Evolutionary conservation across 1,284 basidiomycete genomes (phyloP), one percentile per base, ranked within the genome.

Genomic region (Vanrija humicola): DNA sequence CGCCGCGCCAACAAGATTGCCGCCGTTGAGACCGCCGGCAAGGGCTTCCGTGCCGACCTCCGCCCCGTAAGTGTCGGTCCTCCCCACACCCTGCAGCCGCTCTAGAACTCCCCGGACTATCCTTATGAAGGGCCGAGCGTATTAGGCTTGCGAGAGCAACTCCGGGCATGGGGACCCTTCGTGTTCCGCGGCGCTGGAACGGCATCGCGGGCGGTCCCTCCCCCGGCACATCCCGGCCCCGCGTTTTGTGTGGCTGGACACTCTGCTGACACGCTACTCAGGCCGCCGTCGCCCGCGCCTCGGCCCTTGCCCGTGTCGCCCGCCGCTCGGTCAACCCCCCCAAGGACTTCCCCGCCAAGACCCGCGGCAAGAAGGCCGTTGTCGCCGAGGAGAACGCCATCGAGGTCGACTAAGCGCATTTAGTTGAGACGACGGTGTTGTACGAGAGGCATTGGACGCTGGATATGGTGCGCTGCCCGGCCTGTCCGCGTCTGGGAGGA

Each of bases 41-140:
- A 82, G 71, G 85, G 86, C 54, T 92, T 91, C 82, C 84, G 90
- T 60, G 82, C 88, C 61, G 90, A 93, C 77, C 84, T 93, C 70
- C 84, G 89, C 61, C 74, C 80, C 53, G 90, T 91, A 80, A 84
- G 89, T 84, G 29, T 26, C 29, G 21, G 18, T 18, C 3, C 47
- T 12, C 34, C 18, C 50, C 46, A 55, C 65, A 43, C n/a, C 42
- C 44, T 51, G 66, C 69, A 69, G 64, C 65, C 62, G 61, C 62
- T 55, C 58, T 68, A 72, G 68, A 70, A 69, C 69, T 68, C 68
- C 65, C 71, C 64, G 65, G 65, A 70, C 49, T 54, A 38, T 47
- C 52, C 47, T 42, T 28, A 67, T 72, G 70, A 72, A 68, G 66
- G 68, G 70, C 61, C 60, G 70, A 69, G 70, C 65, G 70, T 70